These are phyloP conservation scores for Mytilinidion resinicola DNA, from an alignment of 495 filamentous ascomycete species.

Conservation along the genomic window DNA sequence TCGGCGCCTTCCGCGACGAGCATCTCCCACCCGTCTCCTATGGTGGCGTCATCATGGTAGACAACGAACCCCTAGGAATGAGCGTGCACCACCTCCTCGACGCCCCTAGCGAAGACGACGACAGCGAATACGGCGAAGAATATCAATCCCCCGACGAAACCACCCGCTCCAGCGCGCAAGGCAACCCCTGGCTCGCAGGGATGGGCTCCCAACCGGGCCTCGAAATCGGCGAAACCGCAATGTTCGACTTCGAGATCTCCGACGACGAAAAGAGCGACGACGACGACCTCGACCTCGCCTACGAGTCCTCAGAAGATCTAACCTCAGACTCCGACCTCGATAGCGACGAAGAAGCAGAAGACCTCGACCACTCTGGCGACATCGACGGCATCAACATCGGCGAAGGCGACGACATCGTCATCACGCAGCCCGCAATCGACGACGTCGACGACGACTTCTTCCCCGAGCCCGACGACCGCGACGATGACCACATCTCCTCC, in stretches of 20 bases:
- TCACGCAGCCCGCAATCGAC: slow-evolving; percentile 83
- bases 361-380: slow-evolving; percentile 49
- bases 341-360: slow-evolving; percentile 13
- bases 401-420: slow-evolving; percentile 61
- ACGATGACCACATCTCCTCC: slow-evolving; percentile 68
- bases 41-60: slow-evolving; percentile 78
- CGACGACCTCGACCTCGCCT: slow-evolving; percentile 23
- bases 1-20: slow-evolving; percentile 80
- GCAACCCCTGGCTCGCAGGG: slow-evolving; percentile 24
- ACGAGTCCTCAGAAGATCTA: slow-evolving; percentile 27
- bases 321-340: slow-evolving; percentile 46
- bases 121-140: slow-evolving; percentile 20
- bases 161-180: slow-evolving; percentile 21
- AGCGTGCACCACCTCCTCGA: slow-evolving; percentile 96
- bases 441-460: slow-evolving; percentile 81
- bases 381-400: slow-evolving; percentile 73
- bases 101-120: slow-evolving; percentile 57
- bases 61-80: slow-evolving; percentile 80
- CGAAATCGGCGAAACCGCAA: slow-evolving; percentile 9
- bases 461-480: slow-evolving; percentile 52
- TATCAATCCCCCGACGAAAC: slow-evolving; percentile 7
- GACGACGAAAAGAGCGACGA: slow-evolving; percentile 27
- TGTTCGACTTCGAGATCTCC: slow-evolving; percentile 28
- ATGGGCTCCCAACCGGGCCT: slow-evolving; percentile 24
- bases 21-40: slow-evolving; percentile 86